Evolutionary conservation across 2,329 filamentous ascomycete species (phyloP).

Genomic region (Colletotrichum echinochloae): DNA sequence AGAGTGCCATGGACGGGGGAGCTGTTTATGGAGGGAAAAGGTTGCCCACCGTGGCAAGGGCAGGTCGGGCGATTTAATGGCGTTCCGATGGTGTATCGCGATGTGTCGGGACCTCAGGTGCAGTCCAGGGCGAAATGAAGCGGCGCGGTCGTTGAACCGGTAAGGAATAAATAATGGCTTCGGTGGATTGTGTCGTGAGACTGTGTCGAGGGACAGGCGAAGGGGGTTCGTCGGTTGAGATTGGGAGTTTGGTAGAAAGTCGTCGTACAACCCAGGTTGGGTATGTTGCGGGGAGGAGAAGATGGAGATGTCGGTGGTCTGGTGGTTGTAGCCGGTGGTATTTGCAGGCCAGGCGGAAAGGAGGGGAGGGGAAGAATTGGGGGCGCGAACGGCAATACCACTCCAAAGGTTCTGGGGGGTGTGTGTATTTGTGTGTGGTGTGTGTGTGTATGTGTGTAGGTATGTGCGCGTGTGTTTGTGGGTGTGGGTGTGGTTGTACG

Average conservation of each 20-base stretch:
- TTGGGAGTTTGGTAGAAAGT: slow-evolving; percentile 23
- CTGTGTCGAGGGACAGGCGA: slow-evolving; percentile 1
- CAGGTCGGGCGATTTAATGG: background rate
- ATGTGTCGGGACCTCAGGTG: background rate
- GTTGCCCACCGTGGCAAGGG: background rate
- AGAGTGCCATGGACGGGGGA: background rate
- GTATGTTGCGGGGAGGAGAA: slow-evolving; percentile 34
- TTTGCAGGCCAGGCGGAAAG: slow-evolving; percentile 14
- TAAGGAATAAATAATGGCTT: background rate
- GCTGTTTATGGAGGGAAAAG: background rate
- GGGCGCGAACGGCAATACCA: slow-evolving; percentile 6
- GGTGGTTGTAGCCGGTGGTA: slow-evolving; percentile 2
- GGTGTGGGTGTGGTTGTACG: background rate
- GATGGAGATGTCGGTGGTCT: slow-evolving; percentile 21
- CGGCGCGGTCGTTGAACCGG: background rate
- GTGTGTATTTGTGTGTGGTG: background rate
- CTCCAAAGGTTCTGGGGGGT: slow-evolving; percentile 3
- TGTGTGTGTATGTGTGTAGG: background rate
- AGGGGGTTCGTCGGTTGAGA: background rate
- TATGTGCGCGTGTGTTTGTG: background rate
- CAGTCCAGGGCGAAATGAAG: background rate
- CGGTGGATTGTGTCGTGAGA: background rate
- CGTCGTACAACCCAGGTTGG: slow-evolving; percentile 9
- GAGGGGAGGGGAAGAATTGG: slow-evolving; percentile 22
- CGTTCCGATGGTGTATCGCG: background rate